phyloP scores from a whole-genome alignment of 495 filamentous ascomycete species.

The Coniosporium apollinis region DNA sequence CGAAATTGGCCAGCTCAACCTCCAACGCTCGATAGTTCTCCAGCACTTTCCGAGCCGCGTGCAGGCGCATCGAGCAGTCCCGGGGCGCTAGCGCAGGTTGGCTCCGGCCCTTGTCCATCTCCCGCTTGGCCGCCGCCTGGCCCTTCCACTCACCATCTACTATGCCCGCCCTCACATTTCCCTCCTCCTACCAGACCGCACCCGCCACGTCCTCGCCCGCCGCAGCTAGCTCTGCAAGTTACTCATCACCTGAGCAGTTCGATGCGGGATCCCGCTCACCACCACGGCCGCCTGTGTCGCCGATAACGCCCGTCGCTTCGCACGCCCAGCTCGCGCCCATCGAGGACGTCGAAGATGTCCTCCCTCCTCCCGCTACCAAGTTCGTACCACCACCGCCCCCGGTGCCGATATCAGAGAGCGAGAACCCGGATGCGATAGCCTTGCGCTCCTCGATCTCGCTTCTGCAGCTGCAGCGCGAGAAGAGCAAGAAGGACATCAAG shows the following conservation, averaged over 20 bases:
- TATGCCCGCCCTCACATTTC: background rate
- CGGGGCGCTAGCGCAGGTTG: too few relatives aligned
- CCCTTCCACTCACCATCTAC: conserved; percentile 5
- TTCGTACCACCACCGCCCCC: conserved; percentile 36
- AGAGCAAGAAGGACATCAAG: conserved; percentile 53
- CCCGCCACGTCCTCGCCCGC: conserved; percentile 1
- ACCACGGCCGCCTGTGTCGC: conserved; percentile 17
- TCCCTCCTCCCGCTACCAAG: conserved; percentile 10
- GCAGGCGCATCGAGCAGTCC: too few relatives aligned
- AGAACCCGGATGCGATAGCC: conserved; percentile 72
- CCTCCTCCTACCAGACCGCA: background rate
- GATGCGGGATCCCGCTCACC: too few relatives aligned
- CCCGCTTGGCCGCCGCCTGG: background rate
- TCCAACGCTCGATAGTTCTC: too few relatives aligned
- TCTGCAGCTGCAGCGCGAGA: conserved; percentile 65
- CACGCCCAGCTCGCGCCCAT: conserved; percentile 11
- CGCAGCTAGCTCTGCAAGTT: background rate
- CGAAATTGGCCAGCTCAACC: too few relatives aligned
- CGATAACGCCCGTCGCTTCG: conserved; percentile 16
- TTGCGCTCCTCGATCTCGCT: conserved; percentile 64
- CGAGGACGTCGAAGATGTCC: background rate
- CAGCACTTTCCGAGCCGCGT: too few relatives aligned
- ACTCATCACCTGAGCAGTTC: too few relatives aligned
- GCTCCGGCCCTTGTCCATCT: background rate
- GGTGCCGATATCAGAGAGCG: conserved; percentile 53